phyloP scores from a whole-genome alignment of 2,329 filamentous ascomycete genomes.

The Diaporthe sp. region DNA sequence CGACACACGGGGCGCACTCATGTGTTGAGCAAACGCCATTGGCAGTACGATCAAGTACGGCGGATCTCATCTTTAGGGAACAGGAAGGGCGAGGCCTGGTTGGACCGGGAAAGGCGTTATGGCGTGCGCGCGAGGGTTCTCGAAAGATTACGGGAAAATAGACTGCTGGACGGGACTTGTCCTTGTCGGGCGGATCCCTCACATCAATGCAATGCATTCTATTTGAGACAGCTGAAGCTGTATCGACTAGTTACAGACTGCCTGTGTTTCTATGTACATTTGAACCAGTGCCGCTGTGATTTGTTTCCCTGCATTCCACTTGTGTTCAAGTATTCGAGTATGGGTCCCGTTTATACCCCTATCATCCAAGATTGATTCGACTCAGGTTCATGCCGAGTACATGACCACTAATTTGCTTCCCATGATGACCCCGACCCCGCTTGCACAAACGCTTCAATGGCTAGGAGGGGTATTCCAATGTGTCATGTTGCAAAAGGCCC shows the following conservation, averaged over 20 bases:
- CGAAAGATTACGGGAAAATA: background rate
- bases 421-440: background rate
- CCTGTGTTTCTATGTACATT: background rate
- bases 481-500: background rate
- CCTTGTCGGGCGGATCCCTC: background rate
- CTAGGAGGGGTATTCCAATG: background rate
- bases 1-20: background rate
- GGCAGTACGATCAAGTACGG: background rate
- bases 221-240: background rate
- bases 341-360: constrained; percentile 15
- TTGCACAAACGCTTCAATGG: background rate
- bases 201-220: constrained; percentile 12
- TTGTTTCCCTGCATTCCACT: background rate
- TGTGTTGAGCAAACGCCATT: background rate
- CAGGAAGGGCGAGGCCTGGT: background rate
- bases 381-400: background rate
- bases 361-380: background rate
- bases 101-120: constrained; percentile 16
- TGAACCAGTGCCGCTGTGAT: background rate
- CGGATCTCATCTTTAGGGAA: background rate
- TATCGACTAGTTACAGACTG: background rate
- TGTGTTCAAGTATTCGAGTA: background rate
- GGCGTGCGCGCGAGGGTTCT: background rate
- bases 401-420: background rate
- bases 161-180: background rate